Conservation (phyloP, 2,329 filamentous ascomycete genomes). For the Nigrospora sphaerica region DNA sequence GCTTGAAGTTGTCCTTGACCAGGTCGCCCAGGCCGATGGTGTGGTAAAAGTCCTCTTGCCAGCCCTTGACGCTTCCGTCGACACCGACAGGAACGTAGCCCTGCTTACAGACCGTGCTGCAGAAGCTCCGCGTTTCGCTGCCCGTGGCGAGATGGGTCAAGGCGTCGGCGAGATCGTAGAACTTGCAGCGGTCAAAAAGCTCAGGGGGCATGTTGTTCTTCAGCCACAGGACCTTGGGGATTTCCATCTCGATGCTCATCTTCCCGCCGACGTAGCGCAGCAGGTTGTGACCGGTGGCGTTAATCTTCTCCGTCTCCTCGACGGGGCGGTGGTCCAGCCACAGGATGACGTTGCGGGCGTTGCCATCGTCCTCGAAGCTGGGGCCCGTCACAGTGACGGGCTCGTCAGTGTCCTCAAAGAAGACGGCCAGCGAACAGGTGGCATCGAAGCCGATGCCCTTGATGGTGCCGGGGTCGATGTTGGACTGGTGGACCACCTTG, state of each 20-base stretch:
- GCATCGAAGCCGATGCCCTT: conserved; percentile 95
- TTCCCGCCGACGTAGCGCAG: conserved; percentile 93
- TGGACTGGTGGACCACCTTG: conserved; percentile 72
- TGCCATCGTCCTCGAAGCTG: conserved; percentile 70
- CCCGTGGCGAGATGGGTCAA: conserved; percentile 92
- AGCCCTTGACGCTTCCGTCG: conserved; percentile 93
- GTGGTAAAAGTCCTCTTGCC: conserved; percentile 91
- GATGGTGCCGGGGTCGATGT: conserved; percentile 67
- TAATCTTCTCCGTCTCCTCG: conserved; percentile 88
- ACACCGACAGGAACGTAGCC: conserved; percentile 95
- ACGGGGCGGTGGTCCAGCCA: conserved; percentile 96
- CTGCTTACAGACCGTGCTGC: conserved; percentile 95
- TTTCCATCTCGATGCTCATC: conserved; percentile 99
- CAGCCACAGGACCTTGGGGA: conserved; percentile 95
- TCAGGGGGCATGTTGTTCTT: conserved; percentile 97
- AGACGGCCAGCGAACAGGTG: conserved; percentile 94
- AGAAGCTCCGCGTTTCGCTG: conserved; percentile 86
- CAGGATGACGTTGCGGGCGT: conserved; percentile 90
- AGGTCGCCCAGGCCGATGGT: conserved; percentile 83
- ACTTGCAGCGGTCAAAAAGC: conserved; percentile 87
- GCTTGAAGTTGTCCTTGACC: conserved; percentile 78
- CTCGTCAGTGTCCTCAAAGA: conserved; percentile 81
- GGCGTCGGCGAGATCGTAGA: conserved; percentile 90
- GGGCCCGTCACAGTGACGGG: conserved; percentile 87
- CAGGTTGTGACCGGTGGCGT: conserved; percentile 84